Evolutionary conservation across 1,139 yeast genomes (phyloP).

Genomic region (Suhomyces yuchorum): DNA sequence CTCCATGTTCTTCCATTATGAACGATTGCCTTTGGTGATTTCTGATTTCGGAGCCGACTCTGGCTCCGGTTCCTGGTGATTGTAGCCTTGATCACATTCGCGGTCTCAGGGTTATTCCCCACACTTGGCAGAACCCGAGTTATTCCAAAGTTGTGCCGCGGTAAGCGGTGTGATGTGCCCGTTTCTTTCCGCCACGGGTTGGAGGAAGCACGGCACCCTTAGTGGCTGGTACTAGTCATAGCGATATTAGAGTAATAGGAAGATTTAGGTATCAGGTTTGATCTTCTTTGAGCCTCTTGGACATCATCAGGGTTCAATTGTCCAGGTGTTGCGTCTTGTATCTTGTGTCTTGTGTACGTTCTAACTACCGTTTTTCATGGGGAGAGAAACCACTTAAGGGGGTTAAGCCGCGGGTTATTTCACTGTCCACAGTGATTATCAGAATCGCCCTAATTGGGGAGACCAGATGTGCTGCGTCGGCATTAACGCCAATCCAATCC

Average conservation of each 20-base stretch:
- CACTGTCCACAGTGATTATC: neutral
- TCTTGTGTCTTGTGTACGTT: too few relatives aligned
- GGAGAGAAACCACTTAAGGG: neutral
- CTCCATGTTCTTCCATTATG: too few relatives aligned
- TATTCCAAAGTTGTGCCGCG: neutral
- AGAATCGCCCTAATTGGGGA: neutral
- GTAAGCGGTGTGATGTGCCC: neutral
- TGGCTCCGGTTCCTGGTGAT: neutral
- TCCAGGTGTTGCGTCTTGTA: neutral
- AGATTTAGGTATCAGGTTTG: neutral
- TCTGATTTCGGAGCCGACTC: neutral
- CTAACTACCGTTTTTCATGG: neutral
- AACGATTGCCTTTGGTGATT: too few relatives aligned
- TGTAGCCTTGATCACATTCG: neutral
- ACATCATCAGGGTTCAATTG: too few relatives aligned
- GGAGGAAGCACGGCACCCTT: conserved; percentile 2
- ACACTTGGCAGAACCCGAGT: conserved; percentile 1
- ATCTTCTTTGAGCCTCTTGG: neutral
- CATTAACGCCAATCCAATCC: neutral
- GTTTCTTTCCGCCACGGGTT: conserved; percentile 1
- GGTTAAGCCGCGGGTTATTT: neutral
- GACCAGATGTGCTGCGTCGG: neutral
- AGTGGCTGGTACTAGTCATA: neutral
- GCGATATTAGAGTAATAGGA: too few relatives aligned
- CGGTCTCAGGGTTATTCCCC: conserved; percentile 2